Conservation (phyloP, 306 rosid species). For the Fragaria nilgerrensis region DNA sequence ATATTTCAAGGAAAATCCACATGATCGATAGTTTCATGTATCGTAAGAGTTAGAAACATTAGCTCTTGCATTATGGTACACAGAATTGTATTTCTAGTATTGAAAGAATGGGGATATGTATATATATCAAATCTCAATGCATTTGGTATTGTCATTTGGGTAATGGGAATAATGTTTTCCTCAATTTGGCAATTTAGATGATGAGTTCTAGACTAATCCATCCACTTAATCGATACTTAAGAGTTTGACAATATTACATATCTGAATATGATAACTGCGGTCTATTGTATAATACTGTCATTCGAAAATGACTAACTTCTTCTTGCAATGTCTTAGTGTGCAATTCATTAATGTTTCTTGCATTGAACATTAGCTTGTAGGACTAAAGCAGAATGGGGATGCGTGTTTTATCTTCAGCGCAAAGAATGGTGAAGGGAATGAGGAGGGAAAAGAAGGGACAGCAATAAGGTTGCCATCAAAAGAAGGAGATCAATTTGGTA, state of each 20-base stretch:
- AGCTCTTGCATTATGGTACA: not conserved
- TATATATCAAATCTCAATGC: not conserved
- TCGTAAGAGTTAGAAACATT: not conserved
- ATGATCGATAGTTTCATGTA: not conserved
- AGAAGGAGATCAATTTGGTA: conserved; percentile 35
- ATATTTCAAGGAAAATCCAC: not conserved
- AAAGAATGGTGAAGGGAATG: conserved; percentile 40
- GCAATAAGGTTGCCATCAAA: conserved; percentile 34
- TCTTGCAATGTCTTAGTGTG: not conserved
- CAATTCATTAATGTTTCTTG: not conserved
- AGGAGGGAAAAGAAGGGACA: conserved; percentile 43
- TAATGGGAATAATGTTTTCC: not conserved
- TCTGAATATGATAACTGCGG: not conserved
- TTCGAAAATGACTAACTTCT: not conserved
- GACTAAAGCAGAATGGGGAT: conserved; percentile 47
- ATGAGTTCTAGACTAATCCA: not conserved
- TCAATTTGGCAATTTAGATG: not conserved
- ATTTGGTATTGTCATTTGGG: not conserved
- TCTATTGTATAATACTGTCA: not conserved
- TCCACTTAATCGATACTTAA: not conserved
- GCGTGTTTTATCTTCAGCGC: conserved; percentile 40
- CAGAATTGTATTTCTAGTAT: not conserved
- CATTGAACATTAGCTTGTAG: conserved; percentile 30
- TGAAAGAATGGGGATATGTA: not conserved
- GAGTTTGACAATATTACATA: not conserved